Percentiles rank a stretch among this genome's conserved stretches.
phyloP scores from a whole-genome alignment of 2,329 filamentous ascomycete species.

The Leptographium radiaticola region DNA sequence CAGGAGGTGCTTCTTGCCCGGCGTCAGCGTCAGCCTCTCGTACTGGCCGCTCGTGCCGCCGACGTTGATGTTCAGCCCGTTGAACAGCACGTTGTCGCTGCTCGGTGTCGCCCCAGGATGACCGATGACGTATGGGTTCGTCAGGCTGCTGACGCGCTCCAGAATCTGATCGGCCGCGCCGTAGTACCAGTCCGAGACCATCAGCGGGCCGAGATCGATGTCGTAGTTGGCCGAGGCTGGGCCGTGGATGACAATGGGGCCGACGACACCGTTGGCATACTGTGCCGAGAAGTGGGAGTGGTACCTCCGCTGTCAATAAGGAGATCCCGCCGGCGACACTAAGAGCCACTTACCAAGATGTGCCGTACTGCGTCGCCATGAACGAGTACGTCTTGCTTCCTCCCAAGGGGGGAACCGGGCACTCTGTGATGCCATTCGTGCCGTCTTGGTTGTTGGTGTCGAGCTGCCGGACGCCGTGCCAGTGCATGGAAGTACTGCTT shows the following conservation, averaged over 20 bases:
- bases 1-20: conserved; percentile 34
- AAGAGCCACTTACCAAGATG: conserved; percentile 9
- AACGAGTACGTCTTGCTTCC: conserved; percentile 22
- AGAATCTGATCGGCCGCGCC: conserved; percentile 25
- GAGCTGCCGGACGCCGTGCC: conserved; percentile 33
- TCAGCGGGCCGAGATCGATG: conserved; percentile 36
- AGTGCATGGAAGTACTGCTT: conserved; percentile 30
- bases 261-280: conserved; percentile 38
- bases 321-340: not conserved
- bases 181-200: conserved; percentile 48
- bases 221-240: conserved; percentile 37
- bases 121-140: conserved; percentile 5
- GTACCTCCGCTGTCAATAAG: conserved; percentile 17
- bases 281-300: conserved; percentile 38
- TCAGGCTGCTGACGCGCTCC: conserved; percentile 16
- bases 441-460: conserved; percentile 32
- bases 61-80: conserved; percentile 26
- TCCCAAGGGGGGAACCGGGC: conserved; percentile 24
- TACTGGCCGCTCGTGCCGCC: conserved; percentile 18
- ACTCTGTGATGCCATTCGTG: conserved; percentile 28
- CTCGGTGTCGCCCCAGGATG: conserved; percentile 12
- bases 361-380: conserved; percentile 25
- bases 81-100: conserved; percentile 30
- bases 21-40: conserved; percentile 21
- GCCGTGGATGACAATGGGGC: conserved; percentile 36